These are phyloP conservation scores for Exophiala bonariae DNA, from an alignment of 2,329 filamentous ascomycete species.

Conservation along the genomic window DNA sequence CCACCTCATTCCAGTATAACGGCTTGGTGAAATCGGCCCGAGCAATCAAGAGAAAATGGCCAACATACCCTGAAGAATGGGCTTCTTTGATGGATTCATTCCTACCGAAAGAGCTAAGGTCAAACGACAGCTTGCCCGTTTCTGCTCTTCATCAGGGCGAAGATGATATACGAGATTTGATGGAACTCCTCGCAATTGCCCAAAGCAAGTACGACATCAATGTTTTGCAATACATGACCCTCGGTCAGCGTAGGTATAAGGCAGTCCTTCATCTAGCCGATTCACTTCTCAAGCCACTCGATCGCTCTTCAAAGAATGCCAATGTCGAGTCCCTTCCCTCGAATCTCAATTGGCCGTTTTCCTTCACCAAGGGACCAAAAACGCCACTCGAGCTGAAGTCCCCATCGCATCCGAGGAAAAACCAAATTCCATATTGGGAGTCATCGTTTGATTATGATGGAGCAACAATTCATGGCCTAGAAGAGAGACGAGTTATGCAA, in stretches of 20 bases:
- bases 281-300: conserved; percentile 39
- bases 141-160: conserved; percentile 6
- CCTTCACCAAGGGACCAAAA: conserved; percentile 29
- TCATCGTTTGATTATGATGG: neutral
- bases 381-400: conserved; percentile 31
- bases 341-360: conserved; percentile 32
- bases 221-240: conserved; percentile 41
- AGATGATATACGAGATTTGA: conserved; percentile 32
- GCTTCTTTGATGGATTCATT: conserved; percentile 36
- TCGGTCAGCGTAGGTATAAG: conserved; percentile 40
- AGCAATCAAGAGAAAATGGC: neutral
- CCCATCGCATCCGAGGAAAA: neutral
- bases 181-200: conserved; percentile 34
- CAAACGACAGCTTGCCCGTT: conserved; percentile 8
- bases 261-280: conserved; percentile 40
- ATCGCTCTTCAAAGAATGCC: conserved; percentile 23
- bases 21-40: conserved; percentile 1
- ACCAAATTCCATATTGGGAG: too few relatives aligned
- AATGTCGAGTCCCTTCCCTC: conserved; percentile 28
- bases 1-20: neutral
- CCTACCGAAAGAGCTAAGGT: conserved; percentile 31
- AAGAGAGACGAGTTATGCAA: conserved; percentile 11
- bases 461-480: neutral
- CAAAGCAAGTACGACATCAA: conserved; percentile 33
- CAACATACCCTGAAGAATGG: conserved; percentile 33